phyloP scores from a whole-genome alignment of 495 filamentous ascomycete species.

The Penicillium macrosclerotiorum region DNA sequence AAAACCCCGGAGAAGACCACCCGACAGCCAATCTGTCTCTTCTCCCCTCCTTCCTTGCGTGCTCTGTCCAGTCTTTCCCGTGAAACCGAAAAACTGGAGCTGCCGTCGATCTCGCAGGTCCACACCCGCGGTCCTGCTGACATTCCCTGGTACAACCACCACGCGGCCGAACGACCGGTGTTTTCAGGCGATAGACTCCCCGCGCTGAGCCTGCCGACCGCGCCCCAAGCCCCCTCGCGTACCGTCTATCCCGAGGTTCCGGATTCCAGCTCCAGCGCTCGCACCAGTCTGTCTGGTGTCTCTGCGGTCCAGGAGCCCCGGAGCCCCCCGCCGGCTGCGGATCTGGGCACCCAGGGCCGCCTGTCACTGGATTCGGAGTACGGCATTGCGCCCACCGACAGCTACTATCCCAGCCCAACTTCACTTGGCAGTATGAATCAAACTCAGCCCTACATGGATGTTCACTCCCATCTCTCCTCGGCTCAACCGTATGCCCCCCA shows the following conservation, averaged over 20 bases:
- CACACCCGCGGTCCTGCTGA: constrained; percentile 85
- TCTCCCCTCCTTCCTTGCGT: background rate
- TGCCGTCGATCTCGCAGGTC: constrained; percentile 88
- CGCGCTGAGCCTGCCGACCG: constrained; percentile 71
- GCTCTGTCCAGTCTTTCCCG: constrained; percentile 11
- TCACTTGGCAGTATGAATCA: constrained; percentile 80
- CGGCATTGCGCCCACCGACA: constrained; percentile 30
- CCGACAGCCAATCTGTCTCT: background rate
- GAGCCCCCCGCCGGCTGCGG: constrained; percentile 35
- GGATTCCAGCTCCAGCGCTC: constrained; percentile 28
- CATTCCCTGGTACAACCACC: constrained; percentile 71
- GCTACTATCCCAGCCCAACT: constrained; percentile 38
- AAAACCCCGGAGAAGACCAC: background rate
- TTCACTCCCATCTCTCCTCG: constrained; percentile 78
- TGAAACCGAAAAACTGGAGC: constrained; percentile 97
- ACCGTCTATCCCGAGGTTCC: constrained; percentile 43
- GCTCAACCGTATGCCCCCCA: constrained; percentile 78
- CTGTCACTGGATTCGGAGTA: constrained; percentile 44
- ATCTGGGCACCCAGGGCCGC: constrained; percentile 36
- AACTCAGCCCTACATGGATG: constrained; percentile 78
- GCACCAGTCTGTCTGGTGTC: constrained; percentile 38
- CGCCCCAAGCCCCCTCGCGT: constrained; percentile 50
- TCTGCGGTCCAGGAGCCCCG: constrained; percentile 32
- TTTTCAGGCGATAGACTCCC: constrained; percentile 75
- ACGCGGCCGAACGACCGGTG: constrained; percentile 66